Evolutionary conservation across 2,329 filamentous ascomycete species (phyloP).

Genomic region (Colletotrichum camelliae): DNA sequence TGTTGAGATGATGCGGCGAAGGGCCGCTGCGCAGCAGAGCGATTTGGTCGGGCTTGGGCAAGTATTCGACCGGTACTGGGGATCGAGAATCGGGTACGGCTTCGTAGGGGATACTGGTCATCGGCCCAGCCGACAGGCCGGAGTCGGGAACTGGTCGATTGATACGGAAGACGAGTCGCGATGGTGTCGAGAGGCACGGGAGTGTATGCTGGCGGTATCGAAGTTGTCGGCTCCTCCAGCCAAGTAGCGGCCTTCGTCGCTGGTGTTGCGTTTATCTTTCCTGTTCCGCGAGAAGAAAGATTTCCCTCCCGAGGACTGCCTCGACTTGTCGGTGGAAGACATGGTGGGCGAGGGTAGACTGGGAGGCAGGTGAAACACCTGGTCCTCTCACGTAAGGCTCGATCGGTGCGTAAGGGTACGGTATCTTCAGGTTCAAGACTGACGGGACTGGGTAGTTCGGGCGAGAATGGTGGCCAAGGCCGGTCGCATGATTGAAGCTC

Average conservation of each 20-base stretch:
- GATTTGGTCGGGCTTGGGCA: conserved; percentile 70
- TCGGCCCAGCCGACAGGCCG: conserved; percentile 77
- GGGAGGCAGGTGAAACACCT: conserved; percentile 24
- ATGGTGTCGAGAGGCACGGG: conserved; percentile 79
- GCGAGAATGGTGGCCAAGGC: conserved; percentile 33
- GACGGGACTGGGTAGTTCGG: conserved; percentile 15
- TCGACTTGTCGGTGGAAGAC: conserved; percentile 76
- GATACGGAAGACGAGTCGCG: conserved; percentile 76
- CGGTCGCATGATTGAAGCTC: conserved; percentile 43
- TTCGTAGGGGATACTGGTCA: conserved; percentile 90
- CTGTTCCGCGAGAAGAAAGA: conserved; percentile 91
- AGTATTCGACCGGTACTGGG: conserved; percentile 75
- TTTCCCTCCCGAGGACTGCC: conserved; percentile 77
- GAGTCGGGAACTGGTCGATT: conserved; percentile 70
- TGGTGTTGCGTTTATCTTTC: conserved; percentile 69
- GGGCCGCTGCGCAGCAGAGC: conserved; percentile 69
- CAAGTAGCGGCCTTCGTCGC: conserved; percentile 62
- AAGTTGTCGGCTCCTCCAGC: conserved; percentile 59
- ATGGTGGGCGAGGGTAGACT: conserved; percentile 38
- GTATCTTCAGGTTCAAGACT: conserved; percentile 16
- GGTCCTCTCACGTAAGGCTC: conserved; percentile 19
- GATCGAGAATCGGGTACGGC: conserved; percentile 70
- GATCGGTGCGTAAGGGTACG: neutral
- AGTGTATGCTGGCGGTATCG: conserved; percentile 67
- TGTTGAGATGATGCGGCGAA: conserved; percentile 83